A percentile compares a stretch with the other conserved stretches of the same genome.
Evolutionary conservation across 495 filamentous ascomycete species (phyloP).

Genomic region (Hypomontagnella monticulosa): DNA sequence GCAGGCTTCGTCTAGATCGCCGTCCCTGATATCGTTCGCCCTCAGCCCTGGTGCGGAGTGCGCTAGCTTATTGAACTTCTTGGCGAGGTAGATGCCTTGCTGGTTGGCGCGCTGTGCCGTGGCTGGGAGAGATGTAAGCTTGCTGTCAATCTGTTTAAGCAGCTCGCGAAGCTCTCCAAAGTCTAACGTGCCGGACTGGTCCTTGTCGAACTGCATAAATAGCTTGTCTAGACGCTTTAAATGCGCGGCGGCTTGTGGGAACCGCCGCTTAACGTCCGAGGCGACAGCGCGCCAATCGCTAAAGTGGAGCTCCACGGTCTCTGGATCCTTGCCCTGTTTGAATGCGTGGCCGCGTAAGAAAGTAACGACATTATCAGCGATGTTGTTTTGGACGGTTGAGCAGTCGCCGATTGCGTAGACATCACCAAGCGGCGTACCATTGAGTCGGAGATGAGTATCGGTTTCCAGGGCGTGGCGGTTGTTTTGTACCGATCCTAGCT

Average conservation of each 20-base stretch:
- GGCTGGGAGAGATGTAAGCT: conserved; percentile 84
- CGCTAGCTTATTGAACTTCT: conserved; percentile 93
- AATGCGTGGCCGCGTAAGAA: conserved; percentile 92
- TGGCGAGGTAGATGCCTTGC: conserved; percentile 91
- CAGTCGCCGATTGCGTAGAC: conserved; percentile 99
- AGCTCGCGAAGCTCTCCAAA: conserved; percentile 91
- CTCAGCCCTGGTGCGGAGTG: conserved; percentile 77
- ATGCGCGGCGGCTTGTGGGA: conserved; percentile 93
- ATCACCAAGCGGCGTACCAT: conserved; percentile 90
- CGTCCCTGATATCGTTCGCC: conserved; percentile 83
- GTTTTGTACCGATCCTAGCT: conserved; percentile 76
- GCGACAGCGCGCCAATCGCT: conserved; percentile 88
- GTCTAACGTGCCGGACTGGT: conserved; percentile 90
- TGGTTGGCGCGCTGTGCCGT: conserved; percentile 98
- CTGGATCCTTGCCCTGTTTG: conserved; percentile 89
- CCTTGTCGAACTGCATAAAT: conserved; percentile 91
- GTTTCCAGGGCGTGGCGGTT: conserved; percentile 95
- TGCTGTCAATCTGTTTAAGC: conserved; percentile 87
- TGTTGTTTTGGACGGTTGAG: conserved; percentile 94
- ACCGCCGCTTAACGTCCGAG: conserved; percentile 81
- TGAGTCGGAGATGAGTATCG: conserved; percentile 90
- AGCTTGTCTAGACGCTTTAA: conserved; percentile 87
- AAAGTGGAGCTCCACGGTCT: conserved; percentile 83
- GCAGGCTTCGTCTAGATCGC: conserved; percentile 89
- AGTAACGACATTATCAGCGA: conserved; percentile 83